Base-by-base conservation (phyloP, 805 yeast species). In the Candida silvicultrix region DNA sequence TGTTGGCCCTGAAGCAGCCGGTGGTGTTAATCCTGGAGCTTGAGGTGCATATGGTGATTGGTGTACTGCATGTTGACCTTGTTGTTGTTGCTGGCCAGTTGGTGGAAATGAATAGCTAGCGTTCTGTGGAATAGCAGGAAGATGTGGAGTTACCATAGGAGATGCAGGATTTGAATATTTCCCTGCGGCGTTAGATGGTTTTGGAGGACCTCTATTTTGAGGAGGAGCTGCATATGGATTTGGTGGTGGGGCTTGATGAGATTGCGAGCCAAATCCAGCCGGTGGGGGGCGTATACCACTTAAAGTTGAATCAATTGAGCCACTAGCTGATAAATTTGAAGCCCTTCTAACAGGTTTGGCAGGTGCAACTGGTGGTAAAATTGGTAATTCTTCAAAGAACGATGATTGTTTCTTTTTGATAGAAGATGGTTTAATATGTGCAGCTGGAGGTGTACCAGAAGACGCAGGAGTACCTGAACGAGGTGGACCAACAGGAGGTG, bases 341-440 rank as follows among this genome's bases (percentile, higher is more conserved):
- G 39, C 43, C 32, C 40, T 40, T 45, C 50, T 51, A 5, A 49
- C 47, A 12, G 53, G 42, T 40, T 41, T 45, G 28, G 53, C 43
- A 11, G 47, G 46, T 48, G 53, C 58, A 19, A 53, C 49, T 25
- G 59, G 62, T 10, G 66, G 64, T 3, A 54, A 28, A 8, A 73
- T 52, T 4, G 86, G 86, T 35, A 79, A 58, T 45, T 81, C 88
- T 45, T 78, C 83, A 56, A 79, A 81, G 55, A 82, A 79, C 10
- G 78, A 63, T 1, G 62, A 52, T 36, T 51, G 57, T 20, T 58
- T 57, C 55, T 75, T 71, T 49, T 57, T 62, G 11, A 61, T 47
- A 10, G 35, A 12, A 19, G 52, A 38, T 18, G 43, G 43, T 19
- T 21, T 37, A 28, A 4, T 14, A 28, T 7, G 7, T 21, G 31